These are phyloP conservation scores for Bjerkandera adusta DNA, from an alignment of 1,284 basidiomycete genomes.

Conservation along the genomic window DNA sequence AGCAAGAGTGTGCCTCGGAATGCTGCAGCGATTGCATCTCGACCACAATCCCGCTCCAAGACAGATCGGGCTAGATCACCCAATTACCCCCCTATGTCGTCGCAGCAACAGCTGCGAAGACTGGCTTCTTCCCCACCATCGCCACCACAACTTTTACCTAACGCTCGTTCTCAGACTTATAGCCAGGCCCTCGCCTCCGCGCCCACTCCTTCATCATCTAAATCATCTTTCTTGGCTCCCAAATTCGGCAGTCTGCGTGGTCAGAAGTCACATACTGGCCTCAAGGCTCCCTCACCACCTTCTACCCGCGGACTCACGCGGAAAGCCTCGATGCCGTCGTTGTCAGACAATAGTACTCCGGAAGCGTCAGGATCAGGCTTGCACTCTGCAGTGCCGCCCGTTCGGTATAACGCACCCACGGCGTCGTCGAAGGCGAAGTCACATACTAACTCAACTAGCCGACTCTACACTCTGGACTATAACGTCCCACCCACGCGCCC, in stretches of 20 bases:
- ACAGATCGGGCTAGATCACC: constrained; percentile 69
- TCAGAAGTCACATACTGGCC: constrained; percentile 76
- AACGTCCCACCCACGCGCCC: constrained; percentile 74
- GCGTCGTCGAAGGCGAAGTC: constrained; percentile 75
- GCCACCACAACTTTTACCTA: constrained; percentile 54
- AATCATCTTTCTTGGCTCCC: constrained; percentile 54
- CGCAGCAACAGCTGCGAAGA: constrained; percentile 62
- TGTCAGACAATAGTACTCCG: constrained; percentile 55
- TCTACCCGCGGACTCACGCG: constrained; percentile 59
- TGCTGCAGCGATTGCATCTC: constrained; percentile 39
- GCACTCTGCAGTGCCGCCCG: constrained; percentile 36
- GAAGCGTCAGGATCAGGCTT: constrained; percentile 54
- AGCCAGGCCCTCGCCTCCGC: constrained; percentile 50
- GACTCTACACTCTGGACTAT: constrained; percentile 56
- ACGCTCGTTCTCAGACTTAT: constrained; percentile 55
- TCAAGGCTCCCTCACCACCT: constrained; percentile 70
- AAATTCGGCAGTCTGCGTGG: constrained; percentile 72
- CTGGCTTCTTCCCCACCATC: constrained; percentile 50
- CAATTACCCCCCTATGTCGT: constrained; percentile 60
- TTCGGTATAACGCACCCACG: constrained; percentile 71
- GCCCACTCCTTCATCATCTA: constrained; percentile 41
- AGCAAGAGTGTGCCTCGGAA: constrained; percentile 53
- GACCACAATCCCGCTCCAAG: constrained; percentile 61
- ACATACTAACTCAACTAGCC: constrained; percentile 60
- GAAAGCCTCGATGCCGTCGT: constrained; percentile 73